Percentiles rank a stretch among this genome's conserved stretches.
phyloP scores from a whole-genome alignment of 2,329 filamentous ascomycete species.

The Rosellinia necatrix region DNA sequence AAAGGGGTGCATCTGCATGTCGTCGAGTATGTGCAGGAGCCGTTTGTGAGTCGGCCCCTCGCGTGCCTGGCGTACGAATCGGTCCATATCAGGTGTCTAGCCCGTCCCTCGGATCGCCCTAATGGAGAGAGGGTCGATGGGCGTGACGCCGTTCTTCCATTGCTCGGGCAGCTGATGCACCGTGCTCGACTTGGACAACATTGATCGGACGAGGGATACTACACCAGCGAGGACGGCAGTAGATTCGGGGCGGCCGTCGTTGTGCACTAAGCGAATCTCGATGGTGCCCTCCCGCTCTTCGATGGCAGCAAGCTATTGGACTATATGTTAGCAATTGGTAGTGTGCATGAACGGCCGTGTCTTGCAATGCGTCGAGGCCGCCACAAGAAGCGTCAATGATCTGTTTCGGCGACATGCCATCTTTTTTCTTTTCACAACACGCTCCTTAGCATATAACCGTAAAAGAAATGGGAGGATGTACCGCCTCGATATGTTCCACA shows the following conservation, averaged over 20 bases:
- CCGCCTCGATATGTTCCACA: too few relatives aligned
- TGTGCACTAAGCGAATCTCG: conserved; percentile 97
- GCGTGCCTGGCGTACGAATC: conserved; percentile 89
- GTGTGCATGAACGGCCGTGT: too few relatives aligned
- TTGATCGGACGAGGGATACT: conserved; percentile 98
- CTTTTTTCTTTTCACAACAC: too few relatives aligned
- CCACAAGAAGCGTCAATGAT: too few relatives aligned
- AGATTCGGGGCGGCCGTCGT: conserved; percentile 85
- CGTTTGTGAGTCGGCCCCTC: conserved; percentile 97
- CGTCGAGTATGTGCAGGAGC: conserved; percentile 88
- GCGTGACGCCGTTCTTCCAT: conserved; percentile 74
- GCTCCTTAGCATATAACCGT: neutral
- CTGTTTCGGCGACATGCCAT: too few relatives aligned
- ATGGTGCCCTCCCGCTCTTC: conserved; percentile 95
- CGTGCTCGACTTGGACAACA: conserved; percentile 85
- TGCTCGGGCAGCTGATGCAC: conserved; percentile 83
- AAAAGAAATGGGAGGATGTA: conserved; percentile 39
- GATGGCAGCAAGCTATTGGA: conserved; percentile 74
- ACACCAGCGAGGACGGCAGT: conserved; percentile 93
- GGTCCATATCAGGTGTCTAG: conserved; percentile 98
- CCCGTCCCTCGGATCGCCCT: conserved; percentile 88
- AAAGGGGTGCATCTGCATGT: conserved; percentile 90
- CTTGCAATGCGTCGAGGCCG: too few relatives aligned
- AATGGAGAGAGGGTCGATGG: conserved; percentile 85
- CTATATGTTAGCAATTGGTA: neutral